Evolutionary conservation across 805 yeast species (phyloP), one percentile per base, ranked within the genome.

Genomic region (Lipomyces kockii): DNA sequence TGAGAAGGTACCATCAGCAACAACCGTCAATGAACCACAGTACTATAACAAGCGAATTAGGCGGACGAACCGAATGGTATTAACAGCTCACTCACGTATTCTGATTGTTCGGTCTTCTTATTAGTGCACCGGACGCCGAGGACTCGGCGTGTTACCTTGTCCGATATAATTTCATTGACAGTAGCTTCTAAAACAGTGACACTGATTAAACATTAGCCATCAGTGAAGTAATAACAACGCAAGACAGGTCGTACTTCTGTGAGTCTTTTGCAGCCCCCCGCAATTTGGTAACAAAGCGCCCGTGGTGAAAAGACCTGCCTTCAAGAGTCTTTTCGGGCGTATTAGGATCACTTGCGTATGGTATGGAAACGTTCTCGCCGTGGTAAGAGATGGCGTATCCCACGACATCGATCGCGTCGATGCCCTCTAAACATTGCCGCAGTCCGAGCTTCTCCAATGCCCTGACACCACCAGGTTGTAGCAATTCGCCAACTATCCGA

Each of bases 401-500:
- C 53, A 83, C 79, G 37, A 88, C 91, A 29, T 86, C 87, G 8
- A 86, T 84, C 7, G 98, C 97, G 54, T 87, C 93, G 61, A 92
- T 91, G 61, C 84, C 84, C 71, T 89, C 89, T 37, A 91, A 76
- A 1, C 93, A 88, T 70, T 86, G 86, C 22, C 85, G 84, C 92
- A 95, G 87, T 4, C 97, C 98, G 39, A 95, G 80, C 72, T 91
- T 88, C 72, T 84, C 83, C 65, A 95, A 81, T 0, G 97, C 94
- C 76, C 89, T 87, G 35, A 95, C 80, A n/a, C 99, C 99, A 46
- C 92, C 93, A 2, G 99, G 99, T 79, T 95, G 99, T 84, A 95
- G 84, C 75, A 95, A 84, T 78, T 95, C 99, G 53, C 99, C 99
- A 39, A 95, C 98, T 65, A 95, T 95, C 73, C 99, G 84, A 78